Conservation (phyloP, 2,329 filamentous ascomycete genomes). For the Clonostachys solani region DNA sequence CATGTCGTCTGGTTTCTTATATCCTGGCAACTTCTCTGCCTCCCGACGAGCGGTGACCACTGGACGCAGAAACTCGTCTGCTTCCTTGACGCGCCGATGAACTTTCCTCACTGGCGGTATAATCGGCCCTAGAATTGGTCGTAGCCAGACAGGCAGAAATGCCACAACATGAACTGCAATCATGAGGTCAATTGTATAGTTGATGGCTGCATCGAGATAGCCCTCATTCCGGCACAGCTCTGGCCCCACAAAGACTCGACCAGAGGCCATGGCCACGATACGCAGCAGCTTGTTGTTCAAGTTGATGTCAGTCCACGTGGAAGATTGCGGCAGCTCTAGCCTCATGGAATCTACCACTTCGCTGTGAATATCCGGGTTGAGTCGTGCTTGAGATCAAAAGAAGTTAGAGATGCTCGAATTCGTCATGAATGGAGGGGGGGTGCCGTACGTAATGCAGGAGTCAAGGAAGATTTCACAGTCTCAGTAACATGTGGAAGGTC, state of each 20-base stretch:
- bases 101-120: conserved; percentile 28
- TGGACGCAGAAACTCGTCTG: conserved; percentile 26
- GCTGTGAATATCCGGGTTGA: neutral
- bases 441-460: conserved; percentile 20
- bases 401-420: neutral
- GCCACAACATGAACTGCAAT: conserved; percentile 21
- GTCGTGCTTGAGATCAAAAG: neutral
- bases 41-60: conserved; percentile 22
- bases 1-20: conserved; percentile 37
- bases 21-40: conserved; percentile 6
- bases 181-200: conserved; percentile 39
- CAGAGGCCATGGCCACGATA: conserved; percentile 40
- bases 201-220: conserved; percentile 41
- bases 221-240: conserved; percentile 37
- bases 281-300: conserved; percentile 34
- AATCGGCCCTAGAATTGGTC: conserved; percentile 21
- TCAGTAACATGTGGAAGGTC: conserved; percentile 16
- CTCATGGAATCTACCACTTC: conserved; percentile 23
- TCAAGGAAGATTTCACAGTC: conserved; percentile 22
- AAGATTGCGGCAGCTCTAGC: conserved; percentile 26
- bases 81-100: conserved; percentile 19
- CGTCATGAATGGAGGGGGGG: neutral
- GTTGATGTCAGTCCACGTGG: conserved; percentile 34
- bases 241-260: conserved; percentile 40
- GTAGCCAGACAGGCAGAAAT: conserved; percentile 19